Conservation (phyloP, 805 yeast genomes). For the Saccharomyces mikatae region DNA sequence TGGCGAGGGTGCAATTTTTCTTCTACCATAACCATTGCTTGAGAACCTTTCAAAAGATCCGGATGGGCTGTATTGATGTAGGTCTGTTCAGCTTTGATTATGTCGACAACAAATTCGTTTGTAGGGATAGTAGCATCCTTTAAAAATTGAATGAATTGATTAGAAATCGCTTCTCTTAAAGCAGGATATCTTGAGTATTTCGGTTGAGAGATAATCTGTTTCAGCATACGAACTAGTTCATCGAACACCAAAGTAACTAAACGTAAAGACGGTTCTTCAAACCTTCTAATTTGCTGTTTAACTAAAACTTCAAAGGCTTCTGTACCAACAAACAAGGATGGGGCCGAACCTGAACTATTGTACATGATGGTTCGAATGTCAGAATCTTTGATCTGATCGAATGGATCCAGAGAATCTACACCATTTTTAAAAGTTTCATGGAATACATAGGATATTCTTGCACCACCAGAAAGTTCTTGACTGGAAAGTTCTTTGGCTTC, state of each 20-base stretch:
- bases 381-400: constrained; percentile 89
- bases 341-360: constrained; percentile 93
- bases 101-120: constrained; percentile 72
- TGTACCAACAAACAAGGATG: constrained; percentile 93
- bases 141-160: constrained; percentile 69
- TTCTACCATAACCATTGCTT: constrained; percentile 85
- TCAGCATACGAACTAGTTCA: constrained; percentile 83
- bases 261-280: constrained; percentile 86
- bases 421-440: constrained; percentile 95
- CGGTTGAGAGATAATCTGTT: constrained; percentile 75
- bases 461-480: constrained; percentile 94
- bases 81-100: constrained; percentile 80
- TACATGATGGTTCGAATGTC: constrained; percentile 96
- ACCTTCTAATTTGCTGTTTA: constrained; percentile 84
- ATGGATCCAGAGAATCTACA: constrained; percentile 85
- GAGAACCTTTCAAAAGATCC: constrained; percentile 87
- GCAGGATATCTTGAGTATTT: constrained; percentile 85
- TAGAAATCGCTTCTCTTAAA: constrained; percentile 77
- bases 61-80: constrained; percentile 98
- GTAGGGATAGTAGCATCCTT: constrained; percentile 80
- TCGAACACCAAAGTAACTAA: constrained; percentile 88
- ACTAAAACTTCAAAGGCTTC: constrained; percentile 95
- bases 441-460: constrained; percentile 92
- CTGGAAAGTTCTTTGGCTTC: constrained; percentile 83
- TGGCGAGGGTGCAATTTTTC: constrained; percentile 72